Conservation (phyloP, 768 basidiomycete genomes). For the Leucocoprinus leucothites region DNA sequence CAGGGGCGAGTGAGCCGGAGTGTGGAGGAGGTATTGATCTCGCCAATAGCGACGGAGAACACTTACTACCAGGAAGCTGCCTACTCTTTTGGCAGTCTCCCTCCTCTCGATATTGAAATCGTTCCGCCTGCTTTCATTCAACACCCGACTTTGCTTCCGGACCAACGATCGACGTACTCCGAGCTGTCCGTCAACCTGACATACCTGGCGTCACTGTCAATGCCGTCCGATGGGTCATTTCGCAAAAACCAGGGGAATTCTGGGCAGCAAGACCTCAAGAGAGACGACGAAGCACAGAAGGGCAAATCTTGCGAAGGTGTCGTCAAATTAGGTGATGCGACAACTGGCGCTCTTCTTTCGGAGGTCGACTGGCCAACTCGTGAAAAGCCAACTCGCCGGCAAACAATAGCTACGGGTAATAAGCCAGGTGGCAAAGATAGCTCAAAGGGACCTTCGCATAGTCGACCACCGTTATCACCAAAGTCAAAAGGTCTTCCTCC, state of each 20-base stretch:
- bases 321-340: background rate
- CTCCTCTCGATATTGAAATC: background rate
- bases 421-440: background rate
- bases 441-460: background rate
- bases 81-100: background rate
- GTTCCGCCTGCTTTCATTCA: background rate
- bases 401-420: too few species aligned
- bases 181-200: constrained; percentile 8
- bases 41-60: background rate
- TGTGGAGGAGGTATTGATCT: too few species aligned
- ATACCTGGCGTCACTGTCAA: background rate
- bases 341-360: background rate
- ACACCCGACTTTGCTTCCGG: background rate
- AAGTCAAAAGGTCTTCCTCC: background rate
- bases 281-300: background rate
- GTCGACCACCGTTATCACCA: background rate
- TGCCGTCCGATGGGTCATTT: background rate
- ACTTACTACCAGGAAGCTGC: background rate
- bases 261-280: background rate
- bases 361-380: background rate
- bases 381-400: background rate
- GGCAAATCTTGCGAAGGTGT: background rate
- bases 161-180: constrained; percentile 9
- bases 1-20: too few species aligned
- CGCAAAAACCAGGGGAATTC: background rate